Percentiles rank a stretch among this genome's conserved stretches.
These are phyloP conservation scores for Geotrichum carabidarum DNA, from an alignment of 1,139 yeast species.

Conservation along the genomic window DNA sequence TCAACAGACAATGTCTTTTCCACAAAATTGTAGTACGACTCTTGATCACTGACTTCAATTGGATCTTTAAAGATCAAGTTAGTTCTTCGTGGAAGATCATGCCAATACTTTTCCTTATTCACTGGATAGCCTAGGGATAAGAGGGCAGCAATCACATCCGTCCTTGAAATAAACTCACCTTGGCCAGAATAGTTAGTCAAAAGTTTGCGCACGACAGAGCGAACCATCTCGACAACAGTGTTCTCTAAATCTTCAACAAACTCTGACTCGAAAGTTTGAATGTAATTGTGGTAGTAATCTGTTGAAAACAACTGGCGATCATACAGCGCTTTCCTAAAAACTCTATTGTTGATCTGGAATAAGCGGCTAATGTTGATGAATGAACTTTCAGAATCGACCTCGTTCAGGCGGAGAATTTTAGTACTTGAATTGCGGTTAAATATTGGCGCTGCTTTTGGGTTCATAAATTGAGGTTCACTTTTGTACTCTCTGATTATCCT, in stretches of 20 bases:
- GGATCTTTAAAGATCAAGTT: conserved; percentile 6
- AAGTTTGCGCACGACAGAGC: conserved; percentile 5
- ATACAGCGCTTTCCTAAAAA: conserved; percentile 18
- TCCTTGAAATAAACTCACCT: not conserved
- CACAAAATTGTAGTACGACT: conserved; percentile 7
- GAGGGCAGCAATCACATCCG: not conserved
- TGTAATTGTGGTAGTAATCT: not conserved
- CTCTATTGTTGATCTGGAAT: conserved; percentile 13
- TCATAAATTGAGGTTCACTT: too few species aligned
- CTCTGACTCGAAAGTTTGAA: not conserved
- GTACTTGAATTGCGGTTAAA: not conserved
- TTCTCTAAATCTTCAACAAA: conserved; percentile 7
- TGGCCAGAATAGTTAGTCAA: not conserved
- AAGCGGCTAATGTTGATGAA: conserved; percentile 13
- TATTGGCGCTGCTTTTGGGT: too few species aligned
- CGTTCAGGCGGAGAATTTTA: conserved; percentile 1
- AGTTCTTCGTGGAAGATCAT: conserved; percentile 8
- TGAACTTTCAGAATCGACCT: conserved; percentile 1
- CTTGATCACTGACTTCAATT: not conserved
- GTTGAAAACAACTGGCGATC: conserved; percentile 12
- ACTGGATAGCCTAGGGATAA: conserved; percentile 3
- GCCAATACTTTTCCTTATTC: conserved; percentile 9
- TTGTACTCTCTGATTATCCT: too few species aligned
- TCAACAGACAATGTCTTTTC: conserved; percentile 1
- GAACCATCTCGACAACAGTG: conserved; percentile 9